Conservation (phyloP, 108 stramenopile genomes). For the Asterionellopsis glacialis region DNA sequence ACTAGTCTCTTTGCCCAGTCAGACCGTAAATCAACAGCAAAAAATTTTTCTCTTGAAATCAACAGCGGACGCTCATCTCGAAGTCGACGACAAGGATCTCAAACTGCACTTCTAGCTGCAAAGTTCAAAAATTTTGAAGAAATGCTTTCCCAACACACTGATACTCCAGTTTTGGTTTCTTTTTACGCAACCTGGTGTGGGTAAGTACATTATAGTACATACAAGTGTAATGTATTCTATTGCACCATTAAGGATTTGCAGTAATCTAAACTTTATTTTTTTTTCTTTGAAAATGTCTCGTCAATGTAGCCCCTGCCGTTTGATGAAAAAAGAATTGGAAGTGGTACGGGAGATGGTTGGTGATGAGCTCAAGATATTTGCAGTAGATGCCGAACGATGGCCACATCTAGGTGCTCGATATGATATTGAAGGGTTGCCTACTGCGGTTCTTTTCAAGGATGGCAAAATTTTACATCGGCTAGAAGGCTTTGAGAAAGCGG, state of each 20-base stretch:
- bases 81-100: too few relatives aligned
- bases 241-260: too few relatives aligned
- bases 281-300: too few relatives aligned
- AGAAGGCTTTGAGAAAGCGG: conserved; percentile 51
- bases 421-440: conserved; percentile 48
- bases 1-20: too few relatives aligned
- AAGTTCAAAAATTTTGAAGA: conserved; percentile 75
- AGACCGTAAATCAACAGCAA: too few relatives aligned
- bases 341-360: conserved; percentile 13
- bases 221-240: too few relatives aligned
- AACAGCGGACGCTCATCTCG: too few relatives aligned
- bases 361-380: conserved; percentile 39
- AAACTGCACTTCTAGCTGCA: neutral
- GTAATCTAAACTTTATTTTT: too few relatives aligned
- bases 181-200: conserved; percentile 56
- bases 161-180: conserved; percentile 40
- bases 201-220: too few relatives aligned
- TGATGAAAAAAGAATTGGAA: conserved; percentile 50
- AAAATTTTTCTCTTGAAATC: too few relatives aligned
- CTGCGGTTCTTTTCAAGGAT: conserved; percentile 45
- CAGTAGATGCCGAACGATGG: conserved; percentile 59
- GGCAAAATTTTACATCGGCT: conserved; percentile 42
- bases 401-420: conserved; percentile 61
- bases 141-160: conserved; percentile 44
- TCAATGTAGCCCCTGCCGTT: conserved; percentile 39